These are phyloP conservation scores for Noccaea caerulescens DNA, from an alignment of 345 rosid species.

Conservation along the genomic window DNA sequence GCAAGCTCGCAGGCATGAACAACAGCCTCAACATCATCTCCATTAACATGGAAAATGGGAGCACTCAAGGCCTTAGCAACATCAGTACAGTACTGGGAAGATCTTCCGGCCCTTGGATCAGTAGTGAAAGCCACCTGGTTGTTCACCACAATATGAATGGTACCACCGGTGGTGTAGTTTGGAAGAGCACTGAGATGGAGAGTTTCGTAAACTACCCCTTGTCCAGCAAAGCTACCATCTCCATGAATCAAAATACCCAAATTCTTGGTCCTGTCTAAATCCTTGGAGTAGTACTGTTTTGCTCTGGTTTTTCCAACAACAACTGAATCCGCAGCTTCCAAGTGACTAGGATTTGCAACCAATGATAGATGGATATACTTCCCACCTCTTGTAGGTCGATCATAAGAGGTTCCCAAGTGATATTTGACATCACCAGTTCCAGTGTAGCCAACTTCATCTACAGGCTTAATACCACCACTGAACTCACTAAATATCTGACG, in stretches of 20 bases:
- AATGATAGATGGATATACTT: constrained; percentile 79
- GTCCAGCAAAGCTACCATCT: constrained; percentile 94
- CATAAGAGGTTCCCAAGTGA: constrained; percentile 89
- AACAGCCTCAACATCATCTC: constrained; percentile 83
- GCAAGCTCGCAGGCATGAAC: constrained; percentile 83
- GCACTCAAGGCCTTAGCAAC: constrained; percentile 88
- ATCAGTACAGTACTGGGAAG: constrained; percentile 89
- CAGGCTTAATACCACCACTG: constrained; percentile 82
- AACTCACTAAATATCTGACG: constrained; percentile 84
- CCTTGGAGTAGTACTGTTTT: constrained; percentile 79
- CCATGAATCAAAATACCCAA: constrained; percentile 84
- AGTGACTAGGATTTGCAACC: constrained; percentile 91
- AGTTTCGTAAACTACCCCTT: constrained; percentile 87
- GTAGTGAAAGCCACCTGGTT: constrained; percentile 93
- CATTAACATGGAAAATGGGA: constrained; percentile 84
- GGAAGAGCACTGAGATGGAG: constrained; percentile 90
- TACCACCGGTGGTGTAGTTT: constrained; percentile 81
- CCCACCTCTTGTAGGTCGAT: constrained; percentile 88
- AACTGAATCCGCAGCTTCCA: constrained; percentile 89
- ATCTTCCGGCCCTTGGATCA: constrained; percentile 78
- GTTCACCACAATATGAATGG: constrained; percentile 86
- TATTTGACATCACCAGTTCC: constrained; percentile 92
- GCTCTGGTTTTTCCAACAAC: constrained; percentile 89
- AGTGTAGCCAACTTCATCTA: constrained; percentile 86
- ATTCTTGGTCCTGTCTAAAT: constrained; percentile 71